phyloP scores from a whole-genome alignment of 768 basidiomycete genomes.

The Fomitopsis serialis region DNA sequence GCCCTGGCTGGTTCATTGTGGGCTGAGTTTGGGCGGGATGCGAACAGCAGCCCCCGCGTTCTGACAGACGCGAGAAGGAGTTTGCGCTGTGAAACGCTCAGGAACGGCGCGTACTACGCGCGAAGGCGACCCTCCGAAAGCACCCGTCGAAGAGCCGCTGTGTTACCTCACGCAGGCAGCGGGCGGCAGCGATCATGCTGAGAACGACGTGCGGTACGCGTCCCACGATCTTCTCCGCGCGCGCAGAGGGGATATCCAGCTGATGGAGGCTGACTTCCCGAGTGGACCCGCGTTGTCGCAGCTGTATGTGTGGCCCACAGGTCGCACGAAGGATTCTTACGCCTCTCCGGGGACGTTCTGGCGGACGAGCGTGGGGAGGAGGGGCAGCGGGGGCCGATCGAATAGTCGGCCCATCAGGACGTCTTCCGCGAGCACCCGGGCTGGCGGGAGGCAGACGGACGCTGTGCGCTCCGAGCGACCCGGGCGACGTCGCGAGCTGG shows the following conservation, averaged over 20 bases:
- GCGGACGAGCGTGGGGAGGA: not conserved
- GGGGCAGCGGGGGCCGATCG: not conserved
- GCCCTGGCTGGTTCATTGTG: too few relatives aligned
- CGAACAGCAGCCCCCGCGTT: too few relatives aligned
- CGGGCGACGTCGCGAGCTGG: not conserved
- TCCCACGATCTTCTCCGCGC: constrained; percentile 2
- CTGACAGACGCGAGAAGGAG: too few relatives aligned
- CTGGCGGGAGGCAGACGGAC: not conserved
- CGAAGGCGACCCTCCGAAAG: not conserved
- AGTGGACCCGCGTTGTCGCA: not conserved
- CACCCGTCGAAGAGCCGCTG: not conserved
- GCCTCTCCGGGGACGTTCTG: not conserved
- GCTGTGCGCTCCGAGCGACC: constrained; percentile 4
- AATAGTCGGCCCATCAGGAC: not conserved
- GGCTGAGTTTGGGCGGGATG: too few relatives aligned
- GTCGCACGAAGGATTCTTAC: not conserved
- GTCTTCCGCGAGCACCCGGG: not conserved
- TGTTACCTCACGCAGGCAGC: not conserved
- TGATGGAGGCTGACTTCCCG: not conserved
- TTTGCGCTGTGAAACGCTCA: too few relatives aligned
- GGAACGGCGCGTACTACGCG: too few relatives aligned
- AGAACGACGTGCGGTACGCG: not conserved
- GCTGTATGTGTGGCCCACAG: not conserved
- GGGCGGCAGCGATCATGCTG: not conserved
- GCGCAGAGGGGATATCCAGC: not conserved